Conservation (phyloP, 2,329 filamentous ascomycete genomes). For the Ceratocystis destructans region DNA sequence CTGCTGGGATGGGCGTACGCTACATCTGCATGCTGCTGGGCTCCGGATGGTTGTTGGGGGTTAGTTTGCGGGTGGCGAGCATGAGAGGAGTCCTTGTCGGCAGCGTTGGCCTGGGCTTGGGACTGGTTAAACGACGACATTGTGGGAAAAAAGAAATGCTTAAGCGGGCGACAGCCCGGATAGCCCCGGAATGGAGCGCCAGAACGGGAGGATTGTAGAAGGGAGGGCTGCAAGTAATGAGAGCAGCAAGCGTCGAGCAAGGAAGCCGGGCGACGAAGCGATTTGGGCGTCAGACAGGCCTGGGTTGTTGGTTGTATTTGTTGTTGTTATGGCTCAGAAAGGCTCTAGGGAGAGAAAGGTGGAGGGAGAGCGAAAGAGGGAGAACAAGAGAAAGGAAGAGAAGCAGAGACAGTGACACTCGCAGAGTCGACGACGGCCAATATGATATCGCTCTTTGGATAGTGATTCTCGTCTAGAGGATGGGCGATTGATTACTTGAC, state of each 20-base stretch:
- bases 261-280: background rate
- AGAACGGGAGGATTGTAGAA: slow-evolving; percentile 18
- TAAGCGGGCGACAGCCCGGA: slow-evolving; percentile 19
- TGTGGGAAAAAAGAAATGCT: slow-evolving; percentile 12
- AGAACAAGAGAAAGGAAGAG: too few relatives aligned
- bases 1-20: background rate
- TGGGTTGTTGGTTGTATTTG: background rate
- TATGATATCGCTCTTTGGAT: too few relatives aligned
- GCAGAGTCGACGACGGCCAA: background rate
- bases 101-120: background rate
- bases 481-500: background rate
- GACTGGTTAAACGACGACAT: slow-evolving; percentile 11
- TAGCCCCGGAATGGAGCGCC: slow-evolving; percentile 19
- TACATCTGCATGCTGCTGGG: background rate
- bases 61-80: background rate
- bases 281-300: background rate
- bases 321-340: background rate
- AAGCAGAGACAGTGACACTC: too few relatives aligned
- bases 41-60: background rate
- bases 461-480: background rate
- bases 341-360: too few relatives aligned
- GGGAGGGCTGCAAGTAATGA: slow-evolving; percentile 13
- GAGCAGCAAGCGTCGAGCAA: background rate
- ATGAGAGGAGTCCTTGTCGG: background rate
- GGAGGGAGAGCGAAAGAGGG: too few relatives aligned